Evolutionary conservation across 192 early-diverging fungal species (phyloP), one percentile per base, ranked within the genome.

Genomic region (Geosiphon pyriformis): DNA sequence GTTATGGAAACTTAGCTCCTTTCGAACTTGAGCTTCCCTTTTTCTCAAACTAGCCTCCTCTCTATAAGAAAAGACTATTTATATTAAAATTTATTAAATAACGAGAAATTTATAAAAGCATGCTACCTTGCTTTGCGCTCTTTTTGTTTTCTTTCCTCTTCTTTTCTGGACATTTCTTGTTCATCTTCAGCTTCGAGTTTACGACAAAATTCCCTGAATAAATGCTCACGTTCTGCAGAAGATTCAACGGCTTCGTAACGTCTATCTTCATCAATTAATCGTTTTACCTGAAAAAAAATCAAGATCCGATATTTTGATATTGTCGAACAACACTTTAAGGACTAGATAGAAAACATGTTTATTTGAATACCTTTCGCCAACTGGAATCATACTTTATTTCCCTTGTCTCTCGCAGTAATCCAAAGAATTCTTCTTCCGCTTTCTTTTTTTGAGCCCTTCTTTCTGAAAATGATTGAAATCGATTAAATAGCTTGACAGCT

Each of bases 171-270:
- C 55, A 57, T 48, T 47, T 67, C 65, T 32, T 67, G 53, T 57
- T 67, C 65, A 32, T 81, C 61, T 35, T 78, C 72, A 7, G 72
- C 65, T 20, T 74, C 73, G 4, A 81, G 59, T 50, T 74, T 74
- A 56, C 73, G 75, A 31, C 83, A 68, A 61, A 85, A 91, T 47
- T 88, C 82, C 34, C 85, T 70, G 62, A 92, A 92, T 49, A 87
- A 56, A 33, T 83, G 83, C 72, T 92, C 90, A 12, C 90, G 74
- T 47, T 85, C 73, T 12, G 60, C 75, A n/a, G 83, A 84, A 29
- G 79, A 82, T 18, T 78, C 79, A 25, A 92, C 72, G 3, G 83
- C 89, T 22, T 79, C 73, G 65, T 87, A 91, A 11, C 88, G 74
- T 34, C 73, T 66, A 61, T 92, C 88, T 0, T 80, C 59, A 50